Evolutionary conservation across 192 early-diverging fungal species (phyloP).

Genomic region (Backusella psychrophila): DNA sequence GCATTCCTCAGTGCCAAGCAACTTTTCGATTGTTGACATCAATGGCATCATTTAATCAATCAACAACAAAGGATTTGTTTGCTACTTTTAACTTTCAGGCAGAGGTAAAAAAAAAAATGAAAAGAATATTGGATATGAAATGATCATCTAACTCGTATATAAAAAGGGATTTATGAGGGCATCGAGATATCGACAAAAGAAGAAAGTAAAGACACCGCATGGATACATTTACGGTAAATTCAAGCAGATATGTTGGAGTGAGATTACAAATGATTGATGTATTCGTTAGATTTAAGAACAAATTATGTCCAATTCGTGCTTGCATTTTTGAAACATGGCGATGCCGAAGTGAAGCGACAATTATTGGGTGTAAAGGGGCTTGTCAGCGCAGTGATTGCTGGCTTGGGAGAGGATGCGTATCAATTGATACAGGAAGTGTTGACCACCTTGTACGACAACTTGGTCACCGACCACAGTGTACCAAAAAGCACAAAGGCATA

Average conservation of each 20-base stretch:
- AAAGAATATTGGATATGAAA: no score
- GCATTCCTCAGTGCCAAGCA: slow-evolving; percentile 56
- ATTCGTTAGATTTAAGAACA: slow-evolving; percentile 58
- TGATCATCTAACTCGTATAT: neutral
- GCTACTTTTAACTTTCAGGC: slow-evolving; percentile 73
- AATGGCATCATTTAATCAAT: slow-evolving; percentile 54
- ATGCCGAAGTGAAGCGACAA: slow-evolving; percentile 64
- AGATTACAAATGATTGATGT: neutral
- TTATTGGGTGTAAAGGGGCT: slow-evolving; percentile 74
- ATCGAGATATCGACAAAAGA: slow-evolving; percentile 26
- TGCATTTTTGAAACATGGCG: slow-evolving; percentile 73
- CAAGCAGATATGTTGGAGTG: no score
- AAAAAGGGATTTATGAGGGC: slow-evolving; percentile 27
- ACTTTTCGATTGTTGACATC: slow-evolving; percentile 61
- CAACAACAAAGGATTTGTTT: slow-evolving; percentile 63
- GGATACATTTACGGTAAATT: slow-evolving; percentile 29
- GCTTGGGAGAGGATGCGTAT: slow-evolving; percentile 62
- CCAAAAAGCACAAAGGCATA: slow-evolving; percentile 53
- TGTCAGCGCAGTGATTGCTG: slow-evolving; percentile 65
- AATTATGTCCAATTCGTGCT: slow-evolving; percentile 74
- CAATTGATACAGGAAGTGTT: slow-evolving; percentile 60
- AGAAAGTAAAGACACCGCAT: slow-evolving; percentile 23
- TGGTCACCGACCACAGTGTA: slow-evolving; percentile 66
- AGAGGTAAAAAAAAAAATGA: slow-evolving; percentile 38
- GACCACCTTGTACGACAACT: slow-evolving; percentile 46